Conservation (phyloP, 148 eudicot species). For the Gaultheria prostrata region DNA sequence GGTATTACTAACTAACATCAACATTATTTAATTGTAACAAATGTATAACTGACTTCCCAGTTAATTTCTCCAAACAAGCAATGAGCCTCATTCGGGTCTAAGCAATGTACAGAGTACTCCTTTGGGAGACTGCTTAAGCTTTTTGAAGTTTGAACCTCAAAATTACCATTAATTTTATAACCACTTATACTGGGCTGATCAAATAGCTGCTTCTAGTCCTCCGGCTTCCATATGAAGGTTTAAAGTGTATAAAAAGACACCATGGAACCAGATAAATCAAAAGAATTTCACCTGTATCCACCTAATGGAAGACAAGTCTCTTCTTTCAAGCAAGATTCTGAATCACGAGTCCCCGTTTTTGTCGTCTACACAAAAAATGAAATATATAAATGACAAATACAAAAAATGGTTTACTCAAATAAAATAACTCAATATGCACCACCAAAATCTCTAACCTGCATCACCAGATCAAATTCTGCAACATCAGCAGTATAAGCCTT, state of each 20-base stretch:
- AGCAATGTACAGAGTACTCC: not conserved
- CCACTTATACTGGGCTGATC: no score
- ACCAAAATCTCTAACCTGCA: constrained; percentile 69
- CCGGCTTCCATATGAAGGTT: no score
- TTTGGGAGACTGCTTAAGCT: not conserved
- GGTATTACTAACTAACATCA: not conserved
- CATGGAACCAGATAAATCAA: not conserved
- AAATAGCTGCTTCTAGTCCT: no score
- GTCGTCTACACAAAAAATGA: constrained; percentile 59
- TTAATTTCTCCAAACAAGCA: not conserved
- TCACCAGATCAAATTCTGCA: constrained; percentile 86
- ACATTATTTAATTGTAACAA: not conserved
- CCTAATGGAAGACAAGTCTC: constrained; percentile 87
- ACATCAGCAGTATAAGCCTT: constrained; percentile 55
- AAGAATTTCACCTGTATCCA: constrained; percentile 80
- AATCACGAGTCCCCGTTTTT: constrained; percentile 77
- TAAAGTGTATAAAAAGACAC: not conserved
- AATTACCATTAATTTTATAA: not conserved
- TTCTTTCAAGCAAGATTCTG: constrained; percentile 81
- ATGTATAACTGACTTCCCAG: not conserved
- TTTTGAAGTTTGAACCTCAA: constrained; percentile 3
- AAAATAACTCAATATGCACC: not conserved
- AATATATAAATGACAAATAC: constrained; percentile 10
- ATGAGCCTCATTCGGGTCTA: not conserved
- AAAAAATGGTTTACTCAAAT: constrained; percentile 1